Evolutionary conservation across 2,329 filamentous ascomycete genomes (phyloP).

Genomic region (Trichophyton mentagrophytes): DNA sequence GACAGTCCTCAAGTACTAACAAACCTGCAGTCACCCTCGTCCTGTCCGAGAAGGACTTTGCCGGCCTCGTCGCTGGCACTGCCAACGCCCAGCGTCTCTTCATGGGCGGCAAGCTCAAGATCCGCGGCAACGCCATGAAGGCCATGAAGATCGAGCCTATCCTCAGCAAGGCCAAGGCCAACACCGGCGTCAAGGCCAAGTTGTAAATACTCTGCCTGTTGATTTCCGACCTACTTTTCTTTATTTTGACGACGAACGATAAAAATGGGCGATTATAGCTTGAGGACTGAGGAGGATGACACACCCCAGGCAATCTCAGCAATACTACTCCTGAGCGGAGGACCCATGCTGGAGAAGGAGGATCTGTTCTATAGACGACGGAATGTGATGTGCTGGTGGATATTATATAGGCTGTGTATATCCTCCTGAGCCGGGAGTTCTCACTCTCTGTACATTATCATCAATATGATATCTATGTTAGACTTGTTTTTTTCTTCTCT

Average conservation of each 20-base stretch:
- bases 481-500: not conserved
- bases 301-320: not conserved
- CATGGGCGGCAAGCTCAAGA: slow-evolving; percentile 97
- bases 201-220: slow-evolving; percentile 39
- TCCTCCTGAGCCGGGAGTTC: not conserved
- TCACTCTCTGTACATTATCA: not conserved
- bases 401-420: not conserved
- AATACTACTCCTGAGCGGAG: not conserved
- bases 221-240: no score
- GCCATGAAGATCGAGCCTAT: slow-evolving; percentile 89
- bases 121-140: slow-evolving; percentile 98
- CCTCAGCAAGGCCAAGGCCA: slow-evolving; percentile 67
- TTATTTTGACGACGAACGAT: not conserved
- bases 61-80: slow-evolving; percentile 68
- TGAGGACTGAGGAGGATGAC: not conserved
- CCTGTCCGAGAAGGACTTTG: slow-evolving; percentile 78
- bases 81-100: slow-evolving; percentile 91
- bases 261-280: not conserved
- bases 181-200: slow-evolving; percentile 53
- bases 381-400: not conserved
- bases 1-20: not conserved
- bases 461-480: not conserved
- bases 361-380: not conserved
- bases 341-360: not conserved
- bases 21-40: slow-evolving; percentile 58